phyloP scores from a whole-genome alignment of 495 filamentous ascomycete genomes.

The Lepraria neglecta region DNA sequence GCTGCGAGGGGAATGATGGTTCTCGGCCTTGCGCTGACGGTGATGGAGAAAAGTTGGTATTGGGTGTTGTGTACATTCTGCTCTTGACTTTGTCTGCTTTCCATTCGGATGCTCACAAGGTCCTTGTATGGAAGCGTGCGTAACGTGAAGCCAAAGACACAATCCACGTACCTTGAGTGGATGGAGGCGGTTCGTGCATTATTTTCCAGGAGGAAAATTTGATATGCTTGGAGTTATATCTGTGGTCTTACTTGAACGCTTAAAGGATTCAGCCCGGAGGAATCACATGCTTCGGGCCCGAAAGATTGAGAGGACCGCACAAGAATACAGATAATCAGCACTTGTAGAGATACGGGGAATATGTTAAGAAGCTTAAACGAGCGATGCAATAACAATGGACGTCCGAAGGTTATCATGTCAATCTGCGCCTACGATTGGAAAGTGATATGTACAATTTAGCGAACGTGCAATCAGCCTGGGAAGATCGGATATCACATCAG shows the following conservation, averaged over 20 bases:
- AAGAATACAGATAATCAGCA: background rate
- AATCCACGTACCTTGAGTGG: background rate
- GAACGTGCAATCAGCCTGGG: background rate
- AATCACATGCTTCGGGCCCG: background rate
- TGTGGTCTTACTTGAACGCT: background rate
- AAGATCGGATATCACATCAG: background rate
- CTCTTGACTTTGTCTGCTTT: background rate
- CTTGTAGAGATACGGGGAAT: slow-evolving; percentile 1
- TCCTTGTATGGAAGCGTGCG: background rate
- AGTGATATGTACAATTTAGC: background rate
- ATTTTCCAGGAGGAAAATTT: background rate
- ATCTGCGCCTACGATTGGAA: background rate
- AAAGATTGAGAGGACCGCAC: background rate
- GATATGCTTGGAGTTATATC: background rate
- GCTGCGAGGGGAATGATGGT: background rate
- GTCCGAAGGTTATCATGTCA: background rate
- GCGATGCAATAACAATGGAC: no score
- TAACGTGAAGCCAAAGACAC: background rate
- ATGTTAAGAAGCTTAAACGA: background rate
- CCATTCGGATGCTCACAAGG: background rate
- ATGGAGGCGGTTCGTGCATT: background rate
- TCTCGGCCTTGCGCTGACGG: background rate
- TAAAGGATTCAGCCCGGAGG: background rate
- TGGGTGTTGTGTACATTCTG: background rate
- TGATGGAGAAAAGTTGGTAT: background rate